These are phyloP conservation scores for Croton laevigatus DNA, from an alignment of 441 rosid species.

Conservation along the genomic window DNA sequence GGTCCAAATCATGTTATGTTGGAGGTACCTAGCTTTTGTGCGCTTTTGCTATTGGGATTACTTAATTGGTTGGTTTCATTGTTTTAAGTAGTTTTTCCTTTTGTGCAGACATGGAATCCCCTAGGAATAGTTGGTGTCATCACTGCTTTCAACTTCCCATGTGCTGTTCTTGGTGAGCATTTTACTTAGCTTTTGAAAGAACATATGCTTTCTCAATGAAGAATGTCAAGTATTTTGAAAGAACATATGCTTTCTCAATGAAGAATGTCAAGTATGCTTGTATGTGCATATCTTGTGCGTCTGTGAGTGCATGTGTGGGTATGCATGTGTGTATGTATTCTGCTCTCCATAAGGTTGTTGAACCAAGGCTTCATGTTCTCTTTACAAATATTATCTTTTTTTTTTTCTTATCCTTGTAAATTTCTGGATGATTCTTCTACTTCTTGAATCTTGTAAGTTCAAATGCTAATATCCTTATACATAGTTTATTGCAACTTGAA, in stretches of 20 bases:
- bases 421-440: neutral
- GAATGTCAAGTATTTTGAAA: too few relatives aligned
- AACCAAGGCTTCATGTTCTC: neutral
- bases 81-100: constrained; percentile 19
- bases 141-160: constrained; percentile 94
- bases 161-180: constrained; percentile 91
- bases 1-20: constrained; percentile 97
- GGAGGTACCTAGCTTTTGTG: constrained; percentile 51
- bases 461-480: neutral
- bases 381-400: neutral
- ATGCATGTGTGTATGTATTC: neutral
- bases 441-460: neutral
- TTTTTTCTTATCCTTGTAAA: neutral
- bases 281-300: too few relatives aligned
- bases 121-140: constrained; percentile 95
- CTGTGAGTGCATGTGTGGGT: too few relatives aligned
- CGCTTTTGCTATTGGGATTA: constrained; percentile 17
- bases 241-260: neutral
- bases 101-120: constrained; percentile 91
- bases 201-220: neutral
- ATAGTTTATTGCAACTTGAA: neutral
- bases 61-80: neutral
- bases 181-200: constrained; percentile 14
- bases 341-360: neutral
- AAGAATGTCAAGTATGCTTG: neutral